Conservation (phyloP, 805 yeast genomes). For the Wickerhamiella australiensis region DNA sequence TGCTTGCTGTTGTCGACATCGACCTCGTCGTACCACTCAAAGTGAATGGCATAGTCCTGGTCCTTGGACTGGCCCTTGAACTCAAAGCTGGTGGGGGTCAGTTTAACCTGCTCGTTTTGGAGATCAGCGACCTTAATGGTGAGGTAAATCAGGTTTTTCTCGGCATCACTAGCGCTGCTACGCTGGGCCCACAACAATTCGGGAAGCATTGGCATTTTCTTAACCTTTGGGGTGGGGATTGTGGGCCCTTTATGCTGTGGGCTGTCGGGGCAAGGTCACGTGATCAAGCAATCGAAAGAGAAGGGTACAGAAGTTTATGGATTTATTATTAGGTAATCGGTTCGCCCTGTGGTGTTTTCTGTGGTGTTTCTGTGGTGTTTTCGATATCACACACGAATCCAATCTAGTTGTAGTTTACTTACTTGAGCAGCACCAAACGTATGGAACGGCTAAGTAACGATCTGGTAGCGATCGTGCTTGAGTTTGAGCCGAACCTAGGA, state of each 20-base stretch:
- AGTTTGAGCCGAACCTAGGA: conserved; percentile 15
- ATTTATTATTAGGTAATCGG: background rate
- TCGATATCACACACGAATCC: too few relatives aligned
- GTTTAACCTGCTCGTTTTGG: conserved; percentile 44
- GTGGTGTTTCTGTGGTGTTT: too few relatives aligned
- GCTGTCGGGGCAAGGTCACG: background rate
- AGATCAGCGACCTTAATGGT: conserved; percentile 69
- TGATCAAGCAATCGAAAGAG: background rate
- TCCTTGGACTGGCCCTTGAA: conserved; percentile 38
- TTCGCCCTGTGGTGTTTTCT: background rate
- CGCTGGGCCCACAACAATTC: conserved; percentile 94
- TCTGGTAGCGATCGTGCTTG: conserved; percentile 12
- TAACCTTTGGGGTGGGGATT: too few relatives aligned
- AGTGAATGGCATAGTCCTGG: conserved; percentile 43
- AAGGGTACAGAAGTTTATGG: background rate
- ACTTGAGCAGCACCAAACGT: background rate
- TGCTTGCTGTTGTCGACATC: conserved; percentile 51
- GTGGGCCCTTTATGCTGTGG: background rate
- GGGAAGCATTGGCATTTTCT: conserved; percentile 24
- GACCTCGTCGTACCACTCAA: conserved; percentile 69
- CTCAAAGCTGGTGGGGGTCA: conserved; percentile 44
- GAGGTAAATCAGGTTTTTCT: conserved; percentile 62
- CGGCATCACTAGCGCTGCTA: conserved; percentile 57
- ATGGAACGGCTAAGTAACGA: conserved; percentile 17
- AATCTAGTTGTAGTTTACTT: too few relatives aligned